Conservation (phyloP, 1,284 basidiomycete species). For the Coniophora puteana region DNA sequence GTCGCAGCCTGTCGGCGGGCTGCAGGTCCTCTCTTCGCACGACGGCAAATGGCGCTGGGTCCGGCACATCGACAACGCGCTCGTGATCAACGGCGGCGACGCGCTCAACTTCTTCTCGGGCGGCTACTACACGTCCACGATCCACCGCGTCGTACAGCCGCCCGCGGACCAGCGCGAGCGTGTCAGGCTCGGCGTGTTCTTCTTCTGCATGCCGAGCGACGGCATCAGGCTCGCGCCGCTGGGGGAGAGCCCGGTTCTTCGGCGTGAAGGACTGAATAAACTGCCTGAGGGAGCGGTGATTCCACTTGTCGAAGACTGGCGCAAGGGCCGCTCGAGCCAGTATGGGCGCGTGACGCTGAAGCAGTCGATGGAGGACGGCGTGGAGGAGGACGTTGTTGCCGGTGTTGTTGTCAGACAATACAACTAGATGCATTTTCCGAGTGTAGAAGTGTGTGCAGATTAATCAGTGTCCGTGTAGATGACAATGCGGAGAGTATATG, state of each 20-base stretch:
- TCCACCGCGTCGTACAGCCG: conserved; percentile 41
- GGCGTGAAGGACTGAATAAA: conserved; percentile 27
- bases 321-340: conserved; percentile 33
- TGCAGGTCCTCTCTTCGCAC: conserved; percentile 52
- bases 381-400: conserved; percentile 40
- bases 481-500: conserved; percentile 12
- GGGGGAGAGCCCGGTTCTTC: conserved; percentile 27
- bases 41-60: conserved; percentile 58
- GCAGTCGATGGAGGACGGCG: conserved; percentile 25
- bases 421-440: conserved; percentile 23
- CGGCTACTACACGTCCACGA: conserved; percentile 44
- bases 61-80: conserved; percentile 54
- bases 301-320: conserved; percentile 37
- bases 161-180: conserved; percentile 37
- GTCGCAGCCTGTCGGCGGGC: conserved; percentile 55
- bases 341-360: conserved; percentile 36
- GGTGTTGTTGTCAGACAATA: conserved; percentile 43
- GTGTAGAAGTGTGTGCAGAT: background rate
- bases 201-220: conserved; percentile 35
- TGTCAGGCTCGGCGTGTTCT: conserved; percentile 41
- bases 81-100: conserved; percentile 62
- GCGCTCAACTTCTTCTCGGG: conserved; percentile 54
- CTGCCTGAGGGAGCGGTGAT: conserved; percentile 29
- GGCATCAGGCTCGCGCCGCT: conserved; percentile 28
- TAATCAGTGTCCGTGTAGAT: background rate